A percentile compares a stretch with the other conserved stretches of the same genome.
These are phyloP conservation scores for Zasmidium cellare DNA, from an alignment of 2,329 filamentous ascomycete species.

Conservation along the genomic window DNA sequence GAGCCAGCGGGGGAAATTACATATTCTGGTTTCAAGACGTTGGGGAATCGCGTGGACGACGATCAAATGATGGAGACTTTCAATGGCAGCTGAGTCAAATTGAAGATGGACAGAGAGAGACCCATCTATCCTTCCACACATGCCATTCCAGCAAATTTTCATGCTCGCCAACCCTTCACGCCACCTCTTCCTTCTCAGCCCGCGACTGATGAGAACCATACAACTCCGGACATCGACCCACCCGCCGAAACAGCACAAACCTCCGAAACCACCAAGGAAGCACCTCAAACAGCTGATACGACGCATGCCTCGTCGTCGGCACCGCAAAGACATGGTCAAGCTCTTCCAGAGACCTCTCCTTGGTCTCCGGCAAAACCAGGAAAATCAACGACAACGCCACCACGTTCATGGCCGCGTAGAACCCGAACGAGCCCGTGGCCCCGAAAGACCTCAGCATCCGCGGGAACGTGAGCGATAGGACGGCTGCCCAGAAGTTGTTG, in stretches of 20 bases:
- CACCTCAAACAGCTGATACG: constrained; percentile 7
- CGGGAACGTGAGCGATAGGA: constrained; percentile 54
- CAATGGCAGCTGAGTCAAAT: no score
- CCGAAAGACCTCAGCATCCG: constrained; percentile 49
- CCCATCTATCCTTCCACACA: no score
- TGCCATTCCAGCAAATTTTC: no score
- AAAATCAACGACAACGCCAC: constrained; percentile 64
- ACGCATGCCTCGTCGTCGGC: constrained; percentile 4
- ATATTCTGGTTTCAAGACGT: no score
- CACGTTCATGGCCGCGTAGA: constrained; percentile 61
- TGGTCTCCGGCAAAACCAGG: constrained; percentile 52
- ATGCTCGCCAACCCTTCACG: no score
- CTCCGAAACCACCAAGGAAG: constrained; percentile 10
- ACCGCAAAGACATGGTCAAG: constrained; percentile 47
- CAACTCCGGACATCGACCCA: not conserved
- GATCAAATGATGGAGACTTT: no score
- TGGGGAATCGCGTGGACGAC: no score
- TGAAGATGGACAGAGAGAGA: no score
- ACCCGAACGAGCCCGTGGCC: constrained; percentile 58
- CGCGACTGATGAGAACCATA: not conserved
- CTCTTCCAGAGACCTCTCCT: constrained; percentile 47
- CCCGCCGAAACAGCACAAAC: constrained; percentile 1
- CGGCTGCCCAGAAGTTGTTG: constrained; percentile 47
- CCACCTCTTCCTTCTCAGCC: no score
- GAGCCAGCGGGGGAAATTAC: no score